Percentiles rank a stretch among this genome's conserved stretches.
Evolutionary conservation across 2,329 filamentous ascomycete genomes (phyloP).

Genomic region (Chaetomium olivaceum): DNA sequence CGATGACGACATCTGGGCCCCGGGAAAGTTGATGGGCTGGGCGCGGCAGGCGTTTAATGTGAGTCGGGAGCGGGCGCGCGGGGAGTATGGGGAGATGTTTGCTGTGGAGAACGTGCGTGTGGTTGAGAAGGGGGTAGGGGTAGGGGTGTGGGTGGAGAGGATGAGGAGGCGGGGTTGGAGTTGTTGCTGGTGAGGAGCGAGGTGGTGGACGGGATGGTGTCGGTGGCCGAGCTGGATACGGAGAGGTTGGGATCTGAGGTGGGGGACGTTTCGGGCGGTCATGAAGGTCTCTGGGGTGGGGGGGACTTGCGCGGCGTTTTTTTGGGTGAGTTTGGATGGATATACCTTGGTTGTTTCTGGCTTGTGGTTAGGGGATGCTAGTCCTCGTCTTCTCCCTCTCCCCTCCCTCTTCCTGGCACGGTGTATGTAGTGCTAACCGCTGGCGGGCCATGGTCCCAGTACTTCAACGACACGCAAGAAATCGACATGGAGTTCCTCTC

Average conservation of each 20-base stretch:
- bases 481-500: conserved; percentile 82
- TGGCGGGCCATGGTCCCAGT: conserved; percentile 46
- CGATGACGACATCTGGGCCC: background rate
- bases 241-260: conserved; percentile 61
- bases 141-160: conserved; percentile 36
- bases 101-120: conserved; percentile 53
- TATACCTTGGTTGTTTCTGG: background rate
- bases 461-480: conserved; percentile 75
- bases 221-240: conserved; percentile 65
- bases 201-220: conserved; percentile 53
- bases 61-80: conserved; percentile 56
- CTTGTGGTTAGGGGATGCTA: background rate
- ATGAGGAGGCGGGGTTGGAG: conserved; percentile 53
- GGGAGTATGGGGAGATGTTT: conserved; percentile 67
- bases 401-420: background rate
- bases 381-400: background rate
- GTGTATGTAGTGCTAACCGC: background rate
- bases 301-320: conserved; percentile 77
- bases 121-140: conserved; percentile 23
- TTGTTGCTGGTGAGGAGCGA: conserved; percentile 57
- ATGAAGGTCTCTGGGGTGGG: conserved; percentile 62
- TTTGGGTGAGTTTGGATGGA: conserved; percentile 59
- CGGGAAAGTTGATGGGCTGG: conserved; percentile 62
- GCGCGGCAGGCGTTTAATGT: conserved; percentile 66
- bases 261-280: conserved; percentile 67